These are phyloP conservation scores for Obelidium mucronatum DNA, from an alignment of 192 early-diverging fungal genomes.

Conservation along the genomic window DNA sequence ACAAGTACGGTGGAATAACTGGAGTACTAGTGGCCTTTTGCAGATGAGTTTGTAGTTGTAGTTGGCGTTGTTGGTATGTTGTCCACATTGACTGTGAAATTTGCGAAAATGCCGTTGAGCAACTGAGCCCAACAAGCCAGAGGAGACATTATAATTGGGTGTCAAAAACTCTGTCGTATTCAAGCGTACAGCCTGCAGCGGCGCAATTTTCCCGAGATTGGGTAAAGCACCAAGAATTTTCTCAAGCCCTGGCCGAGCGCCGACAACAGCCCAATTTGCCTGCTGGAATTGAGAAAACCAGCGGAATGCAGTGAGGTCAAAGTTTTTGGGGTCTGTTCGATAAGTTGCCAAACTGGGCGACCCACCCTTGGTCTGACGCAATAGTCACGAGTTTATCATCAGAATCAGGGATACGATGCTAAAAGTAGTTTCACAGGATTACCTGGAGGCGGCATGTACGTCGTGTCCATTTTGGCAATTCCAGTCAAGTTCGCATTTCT, in stretches of 20 bases:
- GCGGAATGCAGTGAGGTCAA: neutral
- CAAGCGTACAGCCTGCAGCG: neutral
- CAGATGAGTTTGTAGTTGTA: neutral
- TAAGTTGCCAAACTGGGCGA: neutral
- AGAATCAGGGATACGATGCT: too few species aligned
- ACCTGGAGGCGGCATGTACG: conserved; percentile 23
- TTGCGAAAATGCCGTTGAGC: conserved; percentile 43
- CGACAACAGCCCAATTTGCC: conserved; percentile 14
- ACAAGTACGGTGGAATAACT: neutral
- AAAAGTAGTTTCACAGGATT: too few species aligned
- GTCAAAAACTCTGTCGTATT: neutral
- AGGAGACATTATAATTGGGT: neutral
- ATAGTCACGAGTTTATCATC: too few species aligned
- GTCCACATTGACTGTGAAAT: conserved; percentile 10
- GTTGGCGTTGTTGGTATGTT: neutral
- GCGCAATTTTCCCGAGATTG: neutral
- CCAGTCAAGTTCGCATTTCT: conserved; percentile 25
- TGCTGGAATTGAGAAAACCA: conserved; percentile 7
- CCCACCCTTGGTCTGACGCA: neutral
- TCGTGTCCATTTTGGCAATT: conserved; percentile 8
- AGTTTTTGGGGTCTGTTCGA: neutral
- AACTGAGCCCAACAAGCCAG: conserved; percentile 48
- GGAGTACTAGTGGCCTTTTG: neutral
- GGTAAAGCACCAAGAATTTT: neutral
- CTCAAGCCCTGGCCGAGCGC: neutral